Percentiles rank a stretch among this genome's conserved stretches.
phyloP scores from a whole-genome alignment of 192 early-diverging fungal genomes.

The Umbelopsis sp. region DNA sequence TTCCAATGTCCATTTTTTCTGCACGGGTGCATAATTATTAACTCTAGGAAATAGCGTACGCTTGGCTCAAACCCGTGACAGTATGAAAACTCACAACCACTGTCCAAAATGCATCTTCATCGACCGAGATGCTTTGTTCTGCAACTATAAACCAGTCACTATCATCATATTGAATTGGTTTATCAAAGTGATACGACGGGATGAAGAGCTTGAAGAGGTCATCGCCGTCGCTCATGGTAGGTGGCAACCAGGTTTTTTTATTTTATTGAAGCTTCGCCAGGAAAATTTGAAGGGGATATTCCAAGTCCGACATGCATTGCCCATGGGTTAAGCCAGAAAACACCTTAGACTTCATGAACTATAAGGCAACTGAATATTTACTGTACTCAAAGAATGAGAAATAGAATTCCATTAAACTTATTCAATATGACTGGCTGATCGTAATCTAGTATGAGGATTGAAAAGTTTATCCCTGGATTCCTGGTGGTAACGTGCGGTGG shows the following conservation, averaged over 20 bases:
- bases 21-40: not conserved
- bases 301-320: not conserved
- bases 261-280: not conserved
- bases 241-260: too few relatives aligned
- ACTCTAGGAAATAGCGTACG: not conserved
- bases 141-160: slow-evolving; percentile 40
- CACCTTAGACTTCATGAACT: too few relatives aligned
- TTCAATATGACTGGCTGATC: too few relatives aligned
- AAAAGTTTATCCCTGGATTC: too few relatives aligned
- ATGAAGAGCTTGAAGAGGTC: slow-evolving; percentile 28
- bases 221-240: slow-evolving; percentile 1
- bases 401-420: too few relatives aligned
- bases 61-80: not conserved
- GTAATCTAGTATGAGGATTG: too few relatives aligned
- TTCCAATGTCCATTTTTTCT: slow-evolving; percentile 60
- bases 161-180: not conserved
- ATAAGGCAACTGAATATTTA: too few relatives aligned
- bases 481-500: too few relatives aligned
- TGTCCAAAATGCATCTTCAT: slow-evolving; percentile 46
- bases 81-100: slow-evolving; percentile 40
- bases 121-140: slow-evolving; percentile 41
- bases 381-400: too few relatives aligned
- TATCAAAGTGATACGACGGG: slow-evolving; percentile 19
- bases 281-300: not conserved
- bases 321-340: too few relatives aligned